These are phyloP conservation scores for Metschnikowia continentalis DNA, from an alignment of 805 yeast species.

Conservation along the genomic window DNA sequence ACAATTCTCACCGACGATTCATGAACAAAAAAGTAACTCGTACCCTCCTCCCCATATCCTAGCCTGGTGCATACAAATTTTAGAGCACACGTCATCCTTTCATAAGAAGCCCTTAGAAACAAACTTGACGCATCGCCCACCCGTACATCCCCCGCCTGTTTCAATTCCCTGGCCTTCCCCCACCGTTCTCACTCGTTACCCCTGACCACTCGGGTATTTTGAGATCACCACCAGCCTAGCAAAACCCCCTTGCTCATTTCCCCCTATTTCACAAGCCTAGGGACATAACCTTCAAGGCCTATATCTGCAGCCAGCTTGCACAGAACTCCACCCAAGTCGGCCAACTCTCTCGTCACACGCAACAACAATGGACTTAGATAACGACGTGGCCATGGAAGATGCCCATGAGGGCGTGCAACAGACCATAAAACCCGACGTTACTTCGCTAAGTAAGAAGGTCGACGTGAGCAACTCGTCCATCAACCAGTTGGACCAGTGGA, in stretches of 20 bases:
- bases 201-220: conserved; percentile 2
- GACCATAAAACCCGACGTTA: conserved; percentile 26
- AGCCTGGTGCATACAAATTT: conserved; percentile 1
- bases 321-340: background rate
- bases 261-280: background rate
- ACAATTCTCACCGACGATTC: conserved; percentile 8
- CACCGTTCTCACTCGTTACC: conserved; percentile 1
- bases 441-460: conserved; percentile 31
- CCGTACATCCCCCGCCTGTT: background rate
- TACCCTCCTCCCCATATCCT: background rate
- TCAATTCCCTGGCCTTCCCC: background rate
- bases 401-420: conserved; percentile 48
- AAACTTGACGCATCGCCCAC: background rate
- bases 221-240: background rate
- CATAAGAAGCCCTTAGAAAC: background rate
- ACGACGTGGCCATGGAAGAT: conserved; percentile 84
- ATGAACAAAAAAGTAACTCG: conserved; percentile 5
- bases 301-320: background rate
- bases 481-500: conserved; percentile 82
- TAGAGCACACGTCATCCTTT: conserved; percentile 1
- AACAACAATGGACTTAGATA: conserved; percentile 63
- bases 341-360: background rate
- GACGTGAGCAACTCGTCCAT: conserved; percentile 39
- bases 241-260: background rate
- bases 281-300: background rate